A percentile compares a stretch with the other conserved stretches of the same genome.
Conservation (phyloP, 805 yeast genomes). For the Saccharomyces paradoxus region DNA sequence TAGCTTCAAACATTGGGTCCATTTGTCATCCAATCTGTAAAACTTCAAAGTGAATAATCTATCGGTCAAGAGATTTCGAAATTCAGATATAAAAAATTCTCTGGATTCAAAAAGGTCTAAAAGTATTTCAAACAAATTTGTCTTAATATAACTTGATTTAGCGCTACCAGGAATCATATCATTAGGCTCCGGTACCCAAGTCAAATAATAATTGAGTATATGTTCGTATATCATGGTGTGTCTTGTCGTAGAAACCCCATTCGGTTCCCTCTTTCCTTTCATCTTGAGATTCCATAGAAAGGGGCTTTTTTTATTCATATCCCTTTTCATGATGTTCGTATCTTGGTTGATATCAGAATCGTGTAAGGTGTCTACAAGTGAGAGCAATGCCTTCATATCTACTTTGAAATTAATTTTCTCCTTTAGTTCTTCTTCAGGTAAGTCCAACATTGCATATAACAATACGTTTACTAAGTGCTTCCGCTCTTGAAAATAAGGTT, state of each 20-base stretch:
- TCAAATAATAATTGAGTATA: constrained; percentile 15
- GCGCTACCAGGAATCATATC: constrained; percentile 7
- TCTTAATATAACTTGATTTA: constrained; percentile 5
- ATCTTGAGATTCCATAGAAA: constrained; percentile 29
- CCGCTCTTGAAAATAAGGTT: constrained; percentile 62
- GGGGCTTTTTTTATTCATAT: background rate
- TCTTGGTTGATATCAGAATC: constrained; percentile 23
- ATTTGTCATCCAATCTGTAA: constrained; percentile 19
- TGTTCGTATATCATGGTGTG: constrained; percentile 8
- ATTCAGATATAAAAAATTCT: constrained; percentile 19
- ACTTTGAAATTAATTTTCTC: constrained; percentile 3
- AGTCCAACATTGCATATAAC: constrained; percentile 60
- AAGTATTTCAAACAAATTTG: constrained; percentile 19
- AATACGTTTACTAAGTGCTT: constrained; percentile 63
- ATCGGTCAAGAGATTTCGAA: constrained; percentile 16
- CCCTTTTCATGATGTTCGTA: background rate
- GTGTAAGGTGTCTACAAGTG: background rate
- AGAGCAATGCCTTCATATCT: constrained; percentile 4
- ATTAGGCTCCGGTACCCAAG: constrained; percentile 25
- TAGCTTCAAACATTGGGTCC: constrained; percentile 19
- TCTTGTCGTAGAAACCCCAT: background rate
- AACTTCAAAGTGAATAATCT: constrained; percentile 16
- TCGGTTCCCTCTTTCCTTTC: constrained; percentile 25
- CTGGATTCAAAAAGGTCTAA: constrained; percentile 21
- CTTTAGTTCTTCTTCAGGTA: constrained; percentile 14